Base-by-base conservation (phyloP, 2,329 filamentous ascomycete genomes). In the Fusarium tricinctum region DNA sequence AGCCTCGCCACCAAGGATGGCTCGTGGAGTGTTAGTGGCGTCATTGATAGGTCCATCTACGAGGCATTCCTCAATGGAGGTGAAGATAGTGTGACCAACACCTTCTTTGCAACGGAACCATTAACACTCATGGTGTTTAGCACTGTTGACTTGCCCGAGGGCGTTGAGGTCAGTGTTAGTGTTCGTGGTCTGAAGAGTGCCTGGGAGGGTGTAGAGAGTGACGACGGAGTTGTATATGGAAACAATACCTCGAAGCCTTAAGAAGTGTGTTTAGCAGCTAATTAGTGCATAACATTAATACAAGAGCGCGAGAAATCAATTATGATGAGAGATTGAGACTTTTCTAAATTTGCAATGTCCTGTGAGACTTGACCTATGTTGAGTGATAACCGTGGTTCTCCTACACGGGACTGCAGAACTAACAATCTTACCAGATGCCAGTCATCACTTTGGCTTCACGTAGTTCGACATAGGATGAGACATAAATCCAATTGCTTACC, bases 31-130 rank as follows among this genome's bases (percentile, higher is more conserved):
- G 66, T 79, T 30, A 76, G 69, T 14, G 78, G 78, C 17, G 71
- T 80, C 2, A 63, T 80, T 15, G 78, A 80, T 38, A 72, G 78
- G 7, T 80, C 78, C 1, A 69, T 80, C 4, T 57, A 78, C 2
- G 78, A 80, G 51, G 70, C 79, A 1, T 80, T 79, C 45, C 53
- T 80, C 22, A 70, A 78, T 39, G 74, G 71, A 12, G 78, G 78
- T 9, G 60, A 77, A 5, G 76, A 80, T 28, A 75, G 75, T 39
- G 75, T 72, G 7, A 79, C 78, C 0, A 73, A 73, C 35, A 74
- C 68, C 1, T 79, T 77, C 59, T 79, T 77, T 48, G 49, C 75
- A 1, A 72, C 55, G 2, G 28, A 75, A 54, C 76, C 76, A 1
- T 54, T 78, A 50, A 74, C 70, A 0, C 55, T 69, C 13, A 58